Conservation (phyloP, 2,329 filamentous ascomycete genomes). For the Pyrenochaeta sp. region DNA sequence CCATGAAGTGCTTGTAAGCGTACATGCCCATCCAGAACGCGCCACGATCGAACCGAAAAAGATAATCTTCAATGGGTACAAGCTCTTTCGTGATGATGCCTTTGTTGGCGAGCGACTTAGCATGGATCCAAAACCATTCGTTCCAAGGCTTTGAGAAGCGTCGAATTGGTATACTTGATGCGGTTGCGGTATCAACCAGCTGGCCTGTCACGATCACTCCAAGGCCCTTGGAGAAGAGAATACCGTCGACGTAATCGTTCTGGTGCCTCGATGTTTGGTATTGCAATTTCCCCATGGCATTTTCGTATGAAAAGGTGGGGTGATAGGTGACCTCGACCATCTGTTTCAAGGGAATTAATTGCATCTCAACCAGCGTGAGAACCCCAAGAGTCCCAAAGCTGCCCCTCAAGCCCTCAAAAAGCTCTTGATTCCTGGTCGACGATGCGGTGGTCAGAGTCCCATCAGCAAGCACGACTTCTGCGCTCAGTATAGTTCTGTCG, state of each 20-base stretch:
- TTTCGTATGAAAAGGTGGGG: conserved; percentile 60
- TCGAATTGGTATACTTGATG: conserved; percentile 30
- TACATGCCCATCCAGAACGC: conserved; percentile 71
- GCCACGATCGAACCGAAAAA: conserved; percentile 70
- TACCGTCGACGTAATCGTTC: conserved; percentile 74
- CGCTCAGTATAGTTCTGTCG: conserved; percentile 67
- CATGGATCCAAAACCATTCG: conserved; percentile 79
- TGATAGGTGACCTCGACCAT: conserved; percentile 71
- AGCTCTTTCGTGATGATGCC: conserved; percentile 42
- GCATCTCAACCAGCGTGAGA: conserved; percentile 67
- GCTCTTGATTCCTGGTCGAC: conserved; percentile 56
- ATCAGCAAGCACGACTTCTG: conserved; percentile 70
- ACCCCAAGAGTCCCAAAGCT: conserved; percentile 70
- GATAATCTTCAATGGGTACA: conserved; percentile 62
- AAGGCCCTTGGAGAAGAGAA: conserved; percentile 64
- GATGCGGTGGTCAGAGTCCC: conserved; percentile 64
- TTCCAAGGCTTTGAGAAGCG: conserved; percentile 66
- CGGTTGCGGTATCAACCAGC: conserved; percentile 57
- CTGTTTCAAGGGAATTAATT: conserved; percentile 60
- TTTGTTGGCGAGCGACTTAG: conserved; percentile 32
- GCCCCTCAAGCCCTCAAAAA: conserved; percentile 67
- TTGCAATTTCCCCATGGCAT: conserved; percentile 59
- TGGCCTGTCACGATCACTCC: conserved; percentile 69
- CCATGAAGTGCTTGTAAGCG: conserved; percentile 66
- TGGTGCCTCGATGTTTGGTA: conserved; percentile 50